A percentile compares a stretch with the other conserved stretches of the same genome.
phyloP scores from a whole-genome alignment of 2,329 filamentous ascomycete genomes.

The Ceratocystis variospora region DNA sequence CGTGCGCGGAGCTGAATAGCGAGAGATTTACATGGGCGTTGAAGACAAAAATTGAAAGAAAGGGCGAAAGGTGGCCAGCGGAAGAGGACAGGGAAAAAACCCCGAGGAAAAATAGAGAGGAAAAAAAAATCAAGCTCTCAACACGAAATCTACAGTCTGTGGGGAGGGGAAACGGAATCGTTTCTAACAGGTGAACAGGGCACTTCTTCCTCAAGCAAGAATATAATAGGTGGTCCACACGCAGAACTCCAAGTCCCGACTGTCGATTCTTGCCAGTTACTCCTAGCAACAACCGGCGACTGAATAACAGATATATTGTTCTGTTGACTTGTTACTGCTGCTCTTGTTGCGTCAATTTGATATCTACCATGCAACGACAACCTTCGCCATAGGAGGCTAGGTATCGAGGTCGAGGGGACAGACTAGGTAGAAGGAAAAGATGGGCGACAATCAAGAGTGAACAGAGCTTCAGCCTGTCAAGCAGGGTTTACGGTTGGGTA shows the following conservation, averaged over 20 bases:
- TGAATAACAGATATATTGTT: background rate
- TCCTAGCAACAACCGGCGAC: background rate
- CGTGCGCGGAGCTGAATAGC: background rate
- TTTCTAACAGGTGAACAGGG: constrained; percentile 4
- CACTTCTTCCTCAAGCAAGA: background rate
- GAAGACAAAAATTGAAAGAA: background rate
- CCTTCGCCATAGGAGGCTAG: too few species aligned
- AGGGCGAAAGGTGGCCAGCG: background rate
- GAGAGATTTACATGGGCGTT: background rate
- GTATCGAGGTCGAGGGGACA: background rate
- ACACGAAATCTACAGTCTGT: background rate
- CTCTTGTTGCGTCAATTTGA: background rate
- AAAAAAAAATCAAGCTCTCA: background rate
- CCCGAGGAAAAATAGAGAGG: background rate
- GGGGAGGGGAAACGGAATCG: background rate
- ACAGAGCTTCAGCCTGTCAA: background rate
- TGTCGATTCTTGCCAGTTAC: background rate
- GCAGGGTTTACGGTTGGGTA: background rate
- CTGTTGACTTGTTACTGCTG: background rate
- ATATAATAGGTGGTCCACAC: background rate
- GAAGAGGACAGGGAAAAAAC: background rate
- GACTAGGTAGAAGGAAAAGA: background rate
- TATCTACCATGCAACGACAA: background rate
- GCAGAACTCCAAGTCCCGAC: background rate
- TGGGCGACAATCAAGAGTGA: background rate